Evolutionary conservation across 257 asterid genomes (phyloP).

Genomic region (Anisodus tanguticus): DNA sequence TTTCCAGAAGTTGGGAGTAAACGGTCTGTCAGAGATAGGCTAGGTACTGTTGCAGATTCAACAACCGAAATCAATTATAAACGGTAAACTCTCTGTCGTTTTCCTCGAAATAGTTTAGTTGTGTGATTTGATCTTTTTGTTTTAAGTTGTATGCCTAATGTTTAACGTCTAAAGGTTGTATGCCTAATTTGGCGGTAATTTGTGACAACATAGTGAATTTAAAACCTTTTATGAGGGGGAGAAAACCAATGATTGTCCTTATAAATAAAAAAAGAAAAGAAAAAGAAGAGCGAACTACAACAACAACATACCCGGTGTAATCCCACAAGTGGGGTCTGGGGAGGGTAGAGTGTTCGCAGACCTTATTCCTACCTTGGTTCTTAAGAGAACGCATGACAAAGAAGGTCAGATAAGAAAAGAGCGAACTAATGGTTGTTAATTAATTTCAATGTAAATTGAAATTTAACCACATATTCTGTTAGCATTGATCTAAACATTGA

Average conservation of each 20-base stretch:
- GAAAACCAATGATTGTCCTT: neutral
- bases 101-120: slow-evolving; percentile 18
- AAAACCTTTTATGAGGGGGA: neutral
- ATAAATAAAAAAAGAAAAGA: neutral
- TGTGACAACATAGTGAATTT: neutral
- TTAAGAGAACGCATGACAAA: too few relatives aligned
- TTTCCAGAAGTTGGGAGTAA: slow-evolving; percentile 59
- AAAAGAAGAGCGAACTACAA: neutral
- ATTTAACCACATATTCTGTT: neutral
- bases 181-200: neutral
- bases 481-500: neutral
- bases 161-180: neutral
- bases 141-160: neutral
- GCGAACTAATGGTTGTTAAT: neutral
- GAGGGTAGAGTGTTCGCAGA: too few relatives aligned
- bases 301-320: too few relatives aligned
- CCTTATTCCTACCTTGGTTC: too few relatives aligned
- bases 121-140: neutral
- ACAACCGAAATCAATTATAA: slow-evolving; percentile 48
- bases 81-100: slow-evolving; percentile 52
- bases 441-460: neutral
- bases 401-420: neutral
- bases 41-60: slow-evolving; percentile 68
- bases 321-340: too few relatives aligned
- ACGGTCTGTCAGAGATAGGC: slow-evolving; percentile 80